These are phyloP conservation scores for Lactuca saligna DNA, from an alignment of 129 eudicot genomes.

Conservation along the genomic window DNA sequence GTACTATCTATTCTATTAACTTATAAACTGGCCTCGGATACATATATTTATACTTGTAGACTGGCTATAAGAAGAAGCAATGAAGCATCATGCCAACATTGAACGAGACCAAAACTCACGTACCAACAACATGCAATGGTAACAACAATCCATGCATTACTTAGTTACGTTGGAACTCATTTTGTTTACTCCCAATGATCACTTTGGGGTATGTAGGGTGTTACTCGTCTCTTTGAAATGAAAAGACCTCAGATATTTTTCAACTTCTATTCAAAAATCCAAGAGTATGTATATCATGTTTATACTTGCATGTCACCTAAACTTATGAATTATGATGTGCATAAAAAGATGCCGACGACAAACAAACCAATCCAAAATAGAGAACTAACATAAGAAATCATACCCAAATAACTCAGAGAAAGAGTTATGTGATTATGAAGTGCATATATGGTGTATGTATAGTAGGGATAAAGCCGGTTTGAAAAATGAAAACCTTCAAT, in stretches of 20 bases:
- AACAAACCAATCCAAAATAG: not conserved
- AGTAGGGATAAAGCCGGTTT: slow-evolving; percentile 27
- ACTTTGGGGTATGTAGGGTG: too few species aligned
- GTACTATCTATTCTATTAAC: too few species aligned
- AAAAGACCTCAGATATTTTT: too few species aligned
- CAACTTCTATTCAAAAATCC: slow-evolving; percentile 18
- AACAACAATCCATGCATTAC: too few species aligned
- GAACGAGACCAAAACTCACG: too few species aligned
- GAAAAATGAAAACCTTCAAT: not conserved
- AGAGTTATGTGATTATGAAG: slow-evolving; percentile 19
- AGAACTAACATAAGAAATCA: not conserved
- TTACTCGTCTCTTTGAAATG: not conserved
- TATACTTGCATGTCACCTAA: not conserved
- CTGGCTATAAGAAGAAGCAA: too few species aligned
- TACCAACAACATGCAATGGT: too few species aligned
- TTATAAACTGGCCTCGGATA: too few species aligned
- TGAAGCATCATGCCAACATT: too few species aligned
- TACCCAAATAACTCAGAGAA: slow-evolving; percentile 6
- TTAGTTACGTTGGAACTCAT: too few species aligned
- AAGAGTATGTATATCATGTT: slow-evolving; percentile 8
- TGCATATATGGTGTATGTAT: slow-evolving; percentile 8
- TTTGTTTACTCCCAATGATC: too few species aligned
- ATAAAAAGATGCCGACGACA: not conserved
- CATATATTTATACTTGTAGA: too few species aligned
- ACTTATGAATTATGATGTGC: not conserved